Evolutionary conservation across 2,329 filamentous ascomycete genomes (phyloP), one percentile per base, ranked within the genome.

Genomic region (Fusarium sp.): DNA sequence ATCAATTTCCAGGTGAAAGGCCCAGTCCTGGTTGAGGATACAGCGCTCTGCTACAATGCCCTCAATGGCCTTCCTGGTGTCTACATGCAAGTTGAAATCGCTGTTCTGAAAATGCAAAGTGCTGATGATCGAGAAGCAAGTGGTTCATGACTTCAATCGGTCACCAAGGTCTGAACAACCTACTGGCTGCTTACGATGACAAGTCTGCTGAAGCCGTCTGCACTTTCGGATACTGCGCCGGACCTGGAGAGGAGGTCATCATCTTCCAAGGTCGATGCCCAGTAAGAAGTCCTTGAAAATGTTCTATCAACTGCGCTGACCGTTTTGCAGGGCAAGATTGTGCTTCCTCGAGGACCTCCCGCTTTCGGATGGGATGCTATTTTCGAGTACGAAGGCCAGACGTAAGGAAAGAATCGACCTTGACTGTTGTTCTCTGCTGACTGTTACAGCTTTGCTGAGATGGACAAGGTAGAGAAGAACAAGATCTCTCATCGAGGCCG

Each of bases 351-450:
- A 78, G 96, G 96, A 9, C 90, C 93, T 45, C 82, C 88, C 20
- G 86, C 88, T 55, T 99, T 99, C 78, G 96, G 95, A 47, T 99
- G 96, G 96, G 96, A 99, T 80, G 89, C 96, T 4, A 91, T 97
- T 70, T 99, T 99, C 75, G 96, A 99, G 82, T 95, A 97, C 73
- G 87, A 97, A 70, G 94, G 94, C 43, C 84, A 93, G 81, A 99
- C 96, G 83, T 89, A 79, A 77, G 86, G 81, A 43, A 27, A 20
- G 14, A 25, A 7, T 20, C n/a, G 8, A 25, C 47, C 13, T 28
- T 0, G 2, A n/a, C n/a, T 1, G 8, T 14, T 18, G 11, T 55
- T 23, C 21, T 25, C 23, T 20, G 49, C 72, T 75, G 34, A 75
- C 61, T 11, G 28, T 46, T 10, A 3, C 46, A 92, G 89, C 4